Base-by-base conservation (phyloP, 2,329 filamentous ascomycete species). In the Diaporthe ampelina region DNA sequence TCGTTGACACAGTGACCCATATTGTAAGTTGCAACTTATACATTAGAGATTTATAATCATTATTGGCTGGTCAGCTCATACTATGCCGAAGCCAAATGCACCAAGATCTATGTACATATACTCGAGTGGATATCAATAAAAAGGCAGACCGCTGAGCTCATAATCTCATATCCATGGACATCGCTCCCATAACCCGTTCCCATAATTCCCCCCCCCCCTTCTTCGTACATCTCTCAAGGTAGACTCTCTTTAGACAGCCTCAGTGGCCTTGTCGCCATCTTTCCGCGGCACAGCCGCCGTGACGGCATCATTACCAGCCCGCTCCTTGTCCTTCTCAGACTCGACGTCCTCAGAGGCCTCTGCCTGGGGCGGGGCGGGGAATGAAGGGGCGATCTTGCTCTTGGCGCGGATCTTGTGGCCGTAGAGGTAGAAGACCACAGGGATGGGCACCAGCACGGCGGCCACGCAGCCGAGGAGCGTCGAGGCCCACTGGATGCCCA, bases 391-490 rank as follows among this genome's bases (percentile, higher is more conserved):
- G 77, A 88, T 91, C 56, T 84, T 81, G 82, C 89, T 91, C 80
- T 83, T 87, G 58, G 82, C 79, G 52, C 91, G 86, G 76, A 93
- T 90, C 80, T 81, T 86, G 79, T 83, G 83, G 58, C 91, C 91
- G 79, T 91, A 93, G 65, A 88, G 80, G 81, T 88, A 91, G 79
- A 93, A 93, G 76, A 90, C 80, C 68, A 92, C 85, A 17, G 91
- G 91, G 67, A 93, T 92, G 0, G 91, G 91, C 0, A 91, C 86
- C 19, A 93, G 83, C 0, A 84, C 81, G 7, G 85, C 82, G 5
- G 91, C 91, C 3, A 94, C 85, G 76, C 88, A 91, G 70, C 91
- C 91, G 4, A 93, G 85, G 15, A 93, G 82, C 1, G 91, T 92
- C 9, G 88, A 84, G 0, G 91, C 90, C 85, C 88, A 93, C 77